Conservation (phyloP, 805 yeast species). For the Hyphopichia homilentoma region DNA sequence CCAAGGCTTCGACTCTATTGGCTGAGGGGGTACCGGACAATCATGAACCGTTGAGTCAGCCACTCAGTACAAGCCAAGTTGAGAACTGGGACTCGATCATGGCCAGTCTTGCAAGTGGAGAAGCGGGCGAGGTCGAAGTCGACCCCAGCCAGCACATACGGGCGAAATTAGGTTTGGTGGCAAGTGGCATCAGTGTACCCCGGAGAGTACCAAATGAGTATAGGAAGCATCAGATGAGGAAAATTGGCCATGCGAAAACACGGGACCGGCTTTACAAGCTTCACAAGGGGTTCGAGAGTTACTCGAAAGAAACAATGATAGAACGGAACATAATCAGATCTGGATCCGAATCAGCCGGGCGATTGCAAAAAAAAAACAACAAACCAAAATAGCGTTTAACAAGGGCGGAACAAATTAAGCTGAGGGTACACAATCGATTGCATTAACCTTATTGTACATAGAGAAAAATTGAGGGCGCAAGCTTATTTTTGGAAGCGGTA, state of each 20-base stretch:
- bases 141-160: not conserved
- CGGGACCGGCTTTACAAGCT: constrained; percentile 8
- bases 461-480: too few relatives aligned
- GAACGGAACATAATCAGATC: constrained; percentile 14
- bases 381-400: too few relatives aligned
- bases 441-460: too few relatives aligned
- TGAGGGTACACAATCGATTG: too few relatives aligned
- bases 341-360: too few relatives aligned
- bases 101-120: not conserved
- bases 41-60: too few relatives aligned
- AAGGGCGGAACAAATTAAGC: too few relatives aligned
- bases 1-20: not conserved
- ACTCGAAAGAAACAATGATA: constrained; percentile 11
- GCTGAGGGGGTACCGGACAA: too few relatives aligned
- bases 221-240: not conserved
- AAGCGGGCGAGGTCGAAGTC: too few relatives aligned
- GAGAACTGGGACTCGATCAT: constrained; percentile 8
- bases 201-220: not conserved
- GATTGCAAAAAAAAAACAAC: too few relatives aligned
- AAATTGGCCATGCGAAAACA: constrained; percentile 3
- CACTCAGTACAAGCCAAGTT: constrained; percentile 5
- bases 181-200: not conserved
- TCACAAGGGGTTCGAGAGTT: constrained; percentile 8
- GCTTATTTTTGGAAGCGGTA: too few relatives aligned
- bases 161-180: not conserved